phyloP scores from a whole-genome alignment of 129 eudicot genomes.

The Kitagawia praeruptora region DNA sequence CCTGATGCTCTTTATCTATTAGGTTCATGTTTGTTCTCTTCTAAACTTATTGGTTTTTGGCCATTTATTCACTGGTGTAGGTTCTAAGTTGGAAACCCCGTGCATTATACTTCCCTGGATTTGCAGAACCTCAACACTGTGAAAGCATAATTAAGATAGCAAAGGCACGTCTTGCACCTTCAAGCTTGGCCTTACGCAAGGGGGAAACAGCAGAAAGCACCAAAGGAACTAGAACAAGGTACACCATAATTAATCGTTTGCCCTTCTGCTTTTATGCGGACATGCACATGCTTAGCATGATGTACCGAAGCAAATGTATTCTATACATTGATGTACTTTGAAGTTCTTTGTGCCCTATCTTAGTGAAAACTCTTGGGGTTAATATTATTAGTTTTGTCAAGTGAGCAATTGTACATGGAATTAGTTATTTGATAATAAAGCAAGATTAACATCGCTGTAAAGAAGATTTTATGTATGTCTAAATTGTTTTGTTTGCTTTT shows the following conservation, averaged over 20 bases:
- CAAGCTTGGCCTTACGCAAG: constrained; percentile 69
- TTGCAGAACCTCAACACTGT: constrained; percentile 74
- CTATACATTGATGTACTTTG: not conserved
- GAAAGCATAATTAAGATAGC: constrained; percentile 59
- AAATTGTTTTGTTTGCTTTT: constrained; percentile 5
- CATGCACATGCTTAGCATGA: constrained; percentile 5
- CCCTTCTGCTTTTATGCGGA: not conserved
- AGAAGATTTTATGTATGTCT: not conserved
- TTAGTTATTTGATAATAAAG: not conserved
- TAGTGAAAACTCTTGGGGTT: not conserved
- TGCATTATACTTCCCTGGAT: constrained; percentile 64
- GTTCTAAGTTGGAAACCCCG: constrained; percentile 89
- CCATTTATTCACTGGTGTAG: constrained; percentile 25
- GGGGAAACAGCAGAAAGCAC: constrained; percentile 79
- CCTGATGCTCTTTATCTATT: not conserved
- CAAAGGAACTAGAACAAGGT: constrained; percentile 86
- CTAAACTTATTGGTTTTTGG: not conserved
- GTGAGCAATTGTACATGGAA: not conserved
- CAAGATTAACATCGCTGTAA: not conserved
- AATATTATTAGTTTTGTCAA: not conserved
- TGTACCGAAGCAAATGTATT: not conserved
- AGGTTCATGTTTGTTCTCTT: not conserved
- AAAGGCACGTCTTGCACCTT: constrained; percentile 53
- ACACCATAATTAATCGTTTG: constrained; percentile 5
- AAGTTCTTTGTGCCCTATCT: not conserved